A percentile compares a stretch with the other conserved stretches of the same genome.
Conservation (phyloP, 148 eudicot species). For the Persicaria maculosa region DNA sequence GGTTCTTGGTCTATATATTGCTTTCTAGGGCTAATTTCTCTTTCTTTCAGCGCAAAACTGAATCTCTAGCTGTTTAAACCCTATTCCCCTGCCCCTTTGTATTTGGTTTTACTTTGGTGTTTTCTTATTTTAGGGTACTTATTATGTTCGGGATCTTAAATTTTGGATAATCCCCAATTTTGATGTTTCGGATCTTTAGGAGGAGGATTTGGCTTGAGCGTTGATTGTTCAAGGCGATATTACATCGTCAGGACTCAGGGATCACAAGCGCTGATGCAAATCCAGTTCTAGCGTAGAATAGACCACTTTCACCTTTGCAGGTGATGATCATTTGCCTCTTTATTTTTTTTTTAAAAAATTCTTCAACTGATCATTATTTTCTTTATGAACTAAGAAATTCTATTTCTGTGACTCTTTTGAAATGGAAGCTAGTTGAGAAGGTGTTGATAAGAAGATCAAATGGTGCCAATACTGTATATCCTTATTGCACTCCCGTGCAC, state of each 20-base stretch:
- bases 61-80: conserved; percentile 8
- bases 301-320: background rate
- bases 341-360: background rate
- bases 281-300: background rate
- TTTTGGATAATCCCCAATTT: background rate
- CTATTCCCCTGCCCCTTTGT: background rate
- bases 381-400: background rate
- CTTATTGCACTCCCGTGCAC: conserved; percentile 84
- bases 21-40: background rate
- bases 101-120: background rate
- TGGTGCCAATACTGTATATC: conserved; percentile 70
- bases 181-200: background rate
- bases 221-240: background rate
- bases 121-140: background rate
- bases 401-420: background rate
- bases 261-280: background rate
- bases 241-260: background rate
- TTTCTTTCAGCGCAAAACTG: background rate
- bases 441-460: conserved; percentile 25
- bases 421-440: conserved; percentile 21
- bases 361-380: background rate
- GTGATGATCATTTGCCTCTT: background rate
- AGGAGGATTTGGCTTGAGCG: background rate
- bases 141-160: background rate
- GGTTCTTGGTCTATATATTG: background rate